Conservation (phyloP, 305 asterid species). For the Salvia sclarea region DNA sequence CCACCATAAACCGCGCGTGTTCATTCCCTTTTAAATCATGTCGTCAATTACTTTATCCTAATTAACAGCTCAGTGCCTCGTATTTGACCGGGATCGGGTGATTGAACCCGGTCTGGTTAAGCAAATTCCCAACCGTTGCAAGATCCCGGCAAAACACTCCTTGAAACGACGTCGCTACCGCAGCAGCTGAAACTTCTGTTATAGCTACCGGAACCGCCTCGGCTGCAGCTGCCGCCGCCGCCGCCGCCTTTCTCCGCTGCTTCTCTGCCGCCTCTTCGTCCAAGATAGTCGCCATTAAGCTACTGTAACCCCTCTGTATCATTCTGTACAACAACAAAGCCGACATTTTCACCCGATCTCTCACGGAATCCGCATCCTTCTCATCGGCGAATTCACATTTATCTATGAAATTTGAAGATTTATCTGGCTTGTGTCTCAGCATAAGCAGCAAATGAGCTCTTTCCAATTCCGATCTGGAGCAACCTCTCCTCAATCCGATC, state of each 20-base stretch:
- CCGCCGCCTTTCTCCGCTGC: slow-evolving; percentile 53
- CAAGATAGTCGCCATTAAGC: slow-evolving; percentile 46
- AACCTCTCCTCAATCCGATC: slow-evolving; percentile 73
- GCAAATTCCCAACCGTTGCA: slow-evolving; percentile 66
- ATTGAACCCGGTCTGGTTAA: slow-evolving; percentile 67
- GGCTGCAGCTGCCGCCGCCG: slow-evolving; percentile 35
- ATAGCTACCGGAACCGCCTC: slow-evolving; percentile 14
- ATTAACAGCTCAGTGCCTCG: slow-evolving; percentile 72
- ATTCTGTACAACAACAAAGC: slow-evolving; percentile 65
- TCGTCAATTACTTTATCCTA: too few species aligned
- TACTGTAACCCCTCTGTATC: slow-evolving; percentile 74
- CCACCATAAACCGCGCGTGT: too few species aligned
- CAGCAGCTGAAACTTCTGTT: slow-evolving; percentile 22
- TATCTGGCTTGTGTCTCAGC: slow-evolving; percentile 59
- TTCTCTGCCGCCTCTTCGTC: slow-evolving; percentile 69
- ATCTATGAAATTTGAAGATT: slow-evolving; percentile 47
- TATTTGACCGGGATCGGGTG: slow-evolving; percentile 70
- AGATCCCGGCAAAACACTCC: slow-evolving; percentile 89
- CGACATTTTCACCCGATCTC: slow-evolving; percentile 72
- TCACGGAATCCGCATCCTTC: slow-evolving; percentile 48
- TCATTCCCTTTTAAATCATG: too few species aligned
- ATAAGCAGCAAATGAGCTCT: slow-evolving; percentile 56
- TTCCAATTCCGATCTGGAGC: slow-evolving; percentile 60
- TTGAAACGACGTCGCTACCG: slow-evolving; percentile 46
- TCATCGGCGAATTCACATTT: slow-evolving; percentile 60